Evolutionary conservation across 192 early-diverging fungal genomes (phyloP), one percentile per base, ranked within the genome.

Genomic region (Linnemannia exigua): DNA sequence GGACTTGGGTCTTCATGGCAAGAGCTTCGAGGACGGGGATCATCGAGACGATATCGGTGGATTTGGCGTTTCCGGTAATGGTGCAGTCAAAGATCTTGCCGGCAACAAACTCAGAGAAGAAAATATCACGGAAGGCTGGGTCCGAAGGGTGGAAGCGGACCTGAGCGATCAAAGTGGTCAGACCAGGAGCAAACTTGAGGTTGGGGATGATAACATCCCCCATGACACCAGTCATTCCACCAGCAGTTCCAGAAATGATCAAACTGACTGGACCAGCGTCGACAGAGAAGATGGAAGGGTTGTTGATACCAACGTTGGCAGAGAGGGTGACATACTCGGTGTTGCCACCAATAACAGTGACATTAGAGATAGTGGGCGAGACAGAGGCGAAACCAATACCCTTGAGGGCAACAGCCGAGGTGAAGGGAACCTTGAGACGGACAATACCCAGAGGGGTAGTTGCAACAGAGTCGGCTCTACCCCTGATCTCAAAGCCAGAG

Each of bases 351-450:
- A 75, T 79, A n/a, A 79, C 77, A 14, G 76, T 79, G 33, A 79
- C 82, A 17, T 84, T 79, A 17, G 76, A 50, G 19, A 84, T 79
- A 2, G 76, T 84, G 14, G 82, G 82, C 3, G 82, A 70, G 41
- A 69, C 61, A 19, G 72, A 41, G 4, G 72, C 72, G 16, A 84
- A 84, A 2, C 76, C 82, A 41, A 84, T 84, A 66, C 82, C 82
- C 22, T 77, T 79, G 72, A 84, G 38, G 33, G 72, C 15, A 68
- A 84, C 54, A 19, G 82, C 47, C 20, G 82, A 84, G 15, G 50
- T 52, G 41, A 84, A 79, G 3, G 76, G 82, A 33, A 84, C 82
- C 82, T 79, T 84, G 36, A 84, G 72, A n/a, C 76, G 52, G n/a
- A 84, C 82, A 38, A 84, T 19, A 41, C 82, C 82, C 67, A 84